These are phyloP conservation scores for Phytophthora fragariae DNA, from an alignment of 352 stramenopile genomes.

Conservation along the genomic window DNA sequence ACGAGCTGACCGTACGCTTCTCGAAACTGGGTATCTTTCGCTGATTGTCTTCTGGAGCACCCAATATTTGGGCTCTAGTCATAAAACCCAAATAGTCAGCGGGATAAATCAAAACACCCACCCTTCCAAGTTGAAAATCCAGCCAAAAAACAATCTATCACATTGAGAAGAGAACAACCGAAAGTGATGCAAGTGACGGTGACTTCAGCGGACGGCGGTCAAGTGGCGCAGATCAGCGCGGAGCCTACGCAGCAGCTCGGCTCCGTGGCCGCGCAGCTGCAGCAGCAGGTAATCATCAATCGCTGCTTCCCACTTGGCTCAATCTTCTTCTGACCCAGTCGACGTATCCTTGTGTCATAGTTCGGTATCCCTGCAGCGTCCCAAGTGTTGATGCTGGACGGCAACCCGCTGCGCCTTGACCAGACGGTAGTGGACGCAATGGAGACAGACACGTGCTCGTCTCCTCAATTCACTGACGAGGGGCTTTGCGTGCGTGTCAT, in stretches of 20 bases:
- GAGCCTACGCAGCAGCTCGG: constrained; percentile 59
- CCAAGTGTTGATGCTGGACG: constrained; percentile 75
- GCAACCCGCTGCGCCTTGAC: constrained; percentile 57
- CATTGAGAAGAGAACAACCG: constrained; percentile 4
- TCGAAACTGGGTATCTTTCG: background rate
- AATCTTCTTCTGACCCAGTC: no score
- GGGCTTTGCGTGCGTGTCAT: constrained; percentile 10
- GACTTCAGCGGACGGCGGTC: constrained; percentile 68
- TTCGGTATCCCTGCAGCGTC: constrained; percentile 64
- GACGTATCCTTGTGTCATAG: constrained; percentile 37
- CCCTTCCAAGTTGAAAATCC: background rate
- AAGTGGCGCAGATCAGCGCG: constrained; percentile 59
- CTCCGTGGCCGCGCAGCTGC: constrained; percentile 52
- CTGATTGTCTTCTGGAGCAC: background rate
- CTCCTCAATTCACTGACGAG: constrained; percentile 6
- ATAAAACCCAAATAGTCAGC: background rate
- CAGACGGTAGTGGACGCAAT: constrained; percentile 48
- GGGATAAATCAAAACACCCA: background rate
- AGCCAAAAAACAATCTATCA: background rate
- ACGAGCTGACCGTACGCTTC: background rate
- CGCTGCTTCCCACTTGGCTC: background rate
- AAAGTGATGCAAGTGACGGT: constrained; percentile 68
- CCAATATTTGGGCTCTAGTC: background rate
- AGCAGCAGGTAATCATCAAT: constrained; percentile 52
- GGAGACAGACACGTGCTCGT: background rate